A percentile compares a stretch with the other conserved stretches of the same genome.
These are phyloP conservation scores for Xylariaceae sp. DNA, from an alignment of 2,329 filamentous ascomycete genomes.

Conservation along the genomic window DNA sequence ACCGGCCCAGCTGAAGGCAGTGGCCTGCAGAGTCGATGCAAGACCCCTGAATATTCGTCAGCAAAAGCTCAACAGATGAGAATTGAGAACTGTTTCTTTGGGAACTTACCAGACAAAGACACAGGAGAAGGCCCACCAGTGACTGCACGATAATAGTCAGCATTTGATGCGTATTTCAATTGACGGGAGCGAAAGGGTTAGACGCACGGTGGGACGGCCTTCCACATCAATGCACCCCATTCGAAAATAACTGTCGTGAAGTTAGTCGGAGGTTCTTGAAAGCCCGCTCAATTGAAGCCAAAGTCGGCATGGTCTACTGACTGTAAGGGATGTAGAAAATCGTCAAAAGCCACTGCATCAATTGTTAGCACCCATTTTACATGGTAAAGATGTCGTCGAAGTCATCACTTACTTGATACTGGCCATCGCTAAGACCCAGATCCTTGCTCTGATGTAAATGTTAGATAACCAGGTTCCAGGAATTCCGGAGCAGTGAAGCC, in stretches of 20 bases:
- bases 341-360: conserved; percentile 37
- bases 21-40: conserved; percentile 31
- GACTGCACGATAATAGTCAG: conserved; percentile 17
- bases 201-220: conserved; percentile 37
- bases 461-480: not conserved
- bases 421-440: conserved; percentile 34
- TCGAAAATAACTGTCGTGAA: conserved; percentile 36
- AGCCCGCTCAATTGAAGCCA: not conserved
- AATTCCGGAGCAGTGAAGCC: not conserved
- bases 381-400: not conserved
- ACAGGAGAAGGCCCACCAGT: conserved; percentile 29
- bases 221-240: conserved; percentile 40
- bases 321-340: conserved; percentile 43
- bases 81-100: not conserved
- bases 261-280: not conserved
- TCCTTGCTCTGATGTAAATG: conserved; percentile 24
- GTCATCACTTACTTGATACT: conserved; percentile 34
- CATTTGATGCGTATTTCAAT: not conserved
- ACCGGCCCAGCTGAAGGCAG: conserved; percentile 30
- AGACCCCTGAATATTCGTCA: conserved; percentile 23
- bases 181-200: not conserved
- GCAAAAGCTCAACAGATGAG: not conserved
- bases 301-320: conserved; percentile 18
- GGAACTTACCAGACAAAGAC: conserved; percentile 29
- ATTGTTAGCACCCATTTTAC: conserved; percentile 4